A percentile compares a stretch with the other conserved stretches of the same genome.
Evolutionary conservation across 352 stramenopile species (phyloP).

Genomic region (Pythium grandisporangium): DNA sequence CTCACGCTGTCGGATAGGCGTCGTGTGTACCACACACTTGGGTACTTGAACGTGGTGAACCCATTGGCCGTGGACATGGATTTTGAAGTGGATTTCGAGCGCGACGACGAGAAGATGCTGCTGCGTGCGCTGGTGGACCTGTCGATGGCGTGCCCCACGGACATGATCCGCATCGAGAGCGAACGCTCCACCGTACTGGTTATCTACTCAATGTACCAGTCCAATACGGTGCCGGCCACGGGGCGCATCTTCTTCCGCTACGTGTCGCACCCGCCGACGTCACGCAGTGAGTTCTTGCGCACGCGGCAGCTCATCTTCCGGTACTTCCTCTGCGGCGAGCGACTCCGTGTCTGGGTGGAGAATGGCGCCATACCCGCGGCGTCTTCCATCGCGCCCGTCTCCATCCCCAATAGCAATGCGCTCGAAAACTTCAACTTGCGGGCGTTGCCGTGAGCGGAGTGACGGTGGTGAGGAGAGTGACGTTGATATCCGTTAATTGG

Average conservation of each 20-base stretch:
- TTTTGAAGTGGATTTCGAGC: conserved; percentile 61
- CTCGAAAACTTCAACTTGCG: no score
- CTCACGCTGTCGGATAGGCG: conserved; percentile 25
- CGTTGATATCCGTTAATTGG: no score
- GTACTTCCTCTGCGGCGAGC: conserved; percentile 43
- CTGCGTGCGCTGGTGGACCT: conserved; percentile 52
- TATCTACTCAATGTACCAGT: conserved; percentile 77
- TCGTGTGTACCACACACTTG: conserved; percentile 32
- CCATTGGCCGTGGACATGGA: conserved; percentile 57
- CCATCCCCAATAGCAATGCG: no score
- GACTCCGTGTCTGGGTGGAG: conserved; percentile 16
- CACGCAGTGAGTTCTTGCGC: conserved; percentile 28
- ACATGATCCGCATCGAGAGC: conserved; percentile 66
- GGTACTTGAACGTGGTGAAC: conserved; percentile 55
- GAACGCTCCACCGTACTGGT: conserved; percentile 48
- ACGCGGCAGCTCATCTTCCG: conserved; percentile 33
- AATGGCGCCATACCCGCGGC: no score
- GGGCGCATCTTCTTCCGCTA: conserved; percentile 61
- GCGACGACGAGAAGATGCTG: conserved; percentile 52
- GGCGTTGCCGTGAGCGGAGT: no score
- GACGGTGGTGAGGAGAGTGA: no score
- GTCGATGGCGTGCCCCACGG: conserved; percentile 50
- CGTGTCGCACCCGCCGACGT: conserved; percentile 30
- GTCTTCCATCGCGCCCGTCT: no score
- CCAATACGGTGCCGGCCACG: conserved; percentile 35